Evolutionary conservation across 1,284 basidiomycete genomes (phyloP).

Genomic region (Cutaneotrichosporon spelunceum): DNA sequence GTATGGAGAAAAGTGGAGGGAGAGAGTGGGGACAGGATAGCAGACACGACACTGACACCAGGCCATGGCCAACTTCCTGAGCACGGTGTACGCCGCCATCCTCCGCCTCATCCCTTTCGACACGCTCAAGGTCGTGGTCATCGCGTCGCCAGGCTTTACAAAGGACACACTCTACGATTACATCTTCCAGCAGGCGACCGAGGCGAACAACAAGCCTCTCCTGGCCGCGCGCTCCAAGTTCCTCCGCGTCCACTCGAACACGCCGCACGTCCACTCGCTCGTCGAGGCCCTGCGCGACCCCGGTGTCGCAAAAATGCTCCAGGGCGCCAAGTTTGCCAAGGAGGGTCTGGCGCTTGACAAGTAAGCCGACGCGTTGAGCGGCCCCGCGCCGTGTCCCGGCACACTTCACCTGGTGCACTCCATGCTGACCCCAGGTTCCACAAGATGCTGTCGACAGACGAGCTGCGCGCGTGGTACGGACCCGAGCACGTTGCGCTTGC

Average conservation of each 20-base stretch:
- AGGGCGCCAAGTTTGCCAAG: constrained; percentile 95
- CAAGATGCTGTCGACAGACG: constrained; percentile 92
- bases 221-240: constrained; percentile 76
- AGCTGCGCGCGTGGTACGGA: constrained; percentile 97
- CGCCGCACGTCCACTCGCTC: constrained; percentile 91
- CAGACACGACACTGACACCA: constrained; percentile 20
- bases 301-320: constrained; percentile 67
- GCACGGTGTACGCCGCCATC: constrained; percentile 81
- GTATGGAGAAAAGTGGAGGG: constrained; percentile 30
- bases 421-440: constrained; percentile 65
- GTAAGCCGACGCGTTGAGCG: constrained; percentile 52
- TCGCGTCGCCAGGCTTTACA: constrained; percentile 95
- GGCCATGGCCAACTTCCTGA: constrained; percentile 76
- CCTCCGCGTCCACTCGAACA: constrained; percentile 85
- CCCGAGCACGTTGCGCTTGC: constrained; percentile 90
- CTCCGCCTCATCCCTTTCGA: constrained; percentile 83
- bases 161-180: constrained; percentile 78
- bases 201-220: constrained; percentile 78
- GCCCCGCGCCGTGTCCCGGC: not conserved
- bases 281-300: constrained; percentile 93
- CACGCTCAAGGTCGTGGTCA: constrained; percentile 80
- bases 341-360: constrained; percentile 88
- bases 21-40: not conserved
- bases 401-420: too few relatives aligned
- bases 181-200: constrained; percentile 74